Evolutionary conservation across 2,329 filamentous ascomycete species (phyloP).

Genomic region (Fusarium redolens): DNA sequence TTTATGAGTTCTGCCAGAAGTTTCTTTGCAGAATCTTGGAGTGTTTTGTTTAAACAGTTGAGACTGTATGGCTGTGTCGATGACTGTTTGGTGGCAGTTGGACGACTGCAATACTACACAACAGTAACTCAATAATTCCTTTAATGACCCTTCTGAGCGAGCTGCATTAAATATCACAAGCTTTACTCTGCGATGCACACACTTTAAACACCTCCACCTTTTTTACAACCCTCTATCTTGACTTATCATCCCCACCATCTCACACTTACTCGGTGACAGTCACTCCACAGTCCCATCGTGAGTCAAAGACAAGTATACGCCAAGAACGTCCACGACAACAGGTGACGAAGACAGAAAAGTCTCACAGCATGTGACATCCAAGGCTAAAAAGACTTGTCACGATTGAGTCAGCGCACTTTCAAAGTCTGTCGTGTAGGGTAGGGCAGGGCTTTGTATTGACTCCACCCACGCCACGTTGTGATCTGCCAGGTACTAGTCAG

Average conservation of each 20-base stretch:
- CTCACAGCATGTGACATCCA: background rate
- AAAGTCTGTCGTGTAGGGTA: slow-evolving; percentile 27
- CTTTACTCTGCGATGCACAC: slow-evolving; percentile 21
- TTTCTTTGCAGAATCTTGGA: background rate
- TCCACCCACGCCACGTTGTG: slow-evolving; percentile 37
- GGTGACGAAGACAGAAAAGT: slow-evolving; percentile 1
- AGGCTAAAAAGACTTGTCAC: slow-evolving; percentile 6
- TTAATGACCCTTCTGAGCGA: background rate
- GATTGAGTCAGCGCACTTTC: background rate
- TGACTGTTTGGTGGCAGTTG: background rate
- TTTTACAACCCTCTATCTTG: background rate
- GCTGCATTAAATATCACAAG: background rate
- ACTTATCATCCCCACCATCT: background rate
- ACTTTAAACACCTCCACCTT: slow-evolving; percentile 23
- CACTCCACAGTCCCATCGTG: slow-evolving; percentile 7
- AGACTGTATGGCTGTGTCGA: background rate
- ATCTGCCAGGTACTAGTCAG: slow-evolving; percentile 40
- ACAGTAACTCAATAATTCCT: background rate
- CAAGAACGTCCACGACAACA: slow-evolving; percentile 2
- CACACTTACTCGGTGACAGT: background rate
- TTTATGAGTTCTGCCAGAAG: slow-evolving; percentile 1
- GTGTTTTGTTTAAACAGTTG: background rate
- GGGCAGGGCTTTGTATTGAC: slow-evolving; percentile 7
- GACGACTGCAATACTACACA: background rate
- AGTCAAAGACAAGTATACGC: background rate